phyloP scores from a whole-genome alignment of 2,329 filamentous ascomycete genomes.

The Fusarium temperatum region DNA sequence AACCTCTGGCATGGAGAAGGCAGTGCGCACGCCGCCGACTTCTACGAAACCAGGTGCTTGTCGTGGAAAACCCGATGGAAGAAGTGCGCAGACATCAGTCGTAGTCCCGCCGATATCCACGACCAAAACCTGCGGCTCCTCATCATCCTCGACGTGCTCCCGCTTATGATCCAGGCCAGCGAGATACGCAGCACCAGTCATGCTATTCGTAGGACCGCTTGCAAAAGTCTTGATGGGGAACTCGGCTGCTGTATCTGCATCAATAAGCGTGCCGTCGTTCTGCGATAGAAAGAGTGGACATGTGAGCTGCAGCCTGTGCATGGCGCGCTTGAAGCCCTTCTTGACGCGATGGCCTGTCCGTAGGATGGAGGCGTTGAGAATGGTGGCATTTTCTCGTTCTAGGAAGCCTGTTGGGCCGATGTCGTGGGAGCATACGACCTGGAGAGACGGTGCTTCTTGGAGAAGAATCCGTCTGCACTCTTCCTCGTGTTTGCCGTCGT shows the following conservation, averaged over 20 bases:
- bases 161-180: conserved; percentile 53
- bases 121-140: conserved; percentile 53
- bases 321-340: conserved; percentile 56
- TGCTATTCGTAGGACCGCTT: conserved; percentile 63
- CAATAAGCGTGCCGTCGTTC: conserved; percentile 63
- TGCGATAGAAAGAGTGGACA: conserved; percentile 61
- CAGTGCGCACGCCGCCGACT: conserved; percentile 66
- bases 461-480: conserved; percentile 50
- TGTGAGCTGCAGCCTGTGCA: conserved; percentile 51
- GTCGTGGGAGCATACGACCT: conserved; percentile 54
- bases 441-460: conserved; percentile 46
- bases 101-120: conserved; percentile 70
- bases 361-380: conserved; percentile 63
- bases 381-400: conserved; percentile 62
- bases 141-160: not conserved
- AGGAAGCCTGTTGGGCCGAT: conserved; percentile 56
- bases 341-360: conserved; percentile 58
- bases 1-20: conserved; percentile 66
- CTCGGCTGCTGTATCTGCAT: conserved; percentile 56
- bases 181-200: conserved; percentile 63
- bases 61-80: conserved; percentile 67
- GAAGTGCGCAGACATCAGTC: conserved; percentile 66
- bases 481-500: conserved; percentile 52
- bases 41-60: conserved; percentile 67
- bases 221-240: conserved; percentile 63